These are phyloP conservation scores for Arxiozyma bovina DNA, from an alignment of 1,139 yeast genomes.

Conservation along the genomic window DNA sequence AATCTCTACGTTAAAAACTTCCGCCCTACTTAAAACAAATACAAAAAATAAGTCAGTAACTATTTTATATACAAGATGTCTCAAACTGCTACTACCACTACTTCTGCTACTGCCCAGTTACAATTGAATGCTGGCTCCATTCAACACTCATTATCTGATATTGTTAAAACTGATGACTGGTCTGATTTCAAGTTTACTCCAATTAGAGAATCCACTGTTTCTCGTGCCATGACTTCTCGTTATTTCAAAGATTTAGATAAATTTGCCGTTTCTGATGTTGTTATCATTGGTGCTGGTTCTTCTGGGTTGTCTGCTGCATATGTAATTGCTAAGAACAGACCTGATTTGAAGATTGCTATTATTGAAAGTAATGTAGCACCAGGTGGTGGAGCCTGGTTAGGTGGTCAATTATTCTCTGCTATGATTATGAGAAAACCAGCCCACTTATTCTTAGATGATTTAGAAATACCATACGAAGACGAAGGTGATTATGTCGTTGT, in stretches of 20 bases:
- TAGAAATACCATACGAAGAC: slow-evolving; percentile 62
- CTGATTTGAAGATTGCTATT: slow-evolving; percentile 67
- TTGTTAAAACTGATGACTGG: slow-evolving; percentile 44
- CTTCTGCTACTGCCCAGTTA: slow-evolving; percentile 15
- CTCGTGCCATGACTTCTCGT: slow-evolving; percentile 76
- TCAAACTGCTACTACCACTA: too few species aligned
- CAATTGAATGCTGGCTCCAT: slow-evolving; percentile 18
- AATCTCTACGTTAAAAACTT: too few species aligned
- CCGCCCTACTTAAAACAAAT: too few species aligned
- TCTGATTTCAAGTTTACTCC: slow-evolving; percentile 60
- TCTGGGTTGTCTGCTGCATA: slow-evolving; percentile 73
- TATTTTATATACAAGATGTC: too few species aligned
- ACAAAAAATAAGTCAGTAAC: too few species aligned
- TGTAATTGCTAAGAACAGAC: slow-evolving; percentile 62
- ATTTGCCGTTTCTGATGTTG: slow-evolving; percentile 67
- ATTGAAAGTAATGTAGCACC: slow-evolving; percentile 68
- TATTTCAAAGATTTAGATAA: slow-evolving; percentile 68
- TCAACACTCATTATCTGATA: slow-evolving; percentile 33
- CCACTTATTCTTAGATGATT: slow-evolving; percentile 53
- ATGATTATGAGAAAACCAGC: slow-evolving; percentile 79
- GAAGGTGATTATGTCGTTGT: slow-evolving; percentile 77
- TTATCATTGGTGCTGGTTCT: slow-evolving; percentile 72
- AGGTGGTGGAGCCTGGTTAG: slow-evolving; percentile 78
- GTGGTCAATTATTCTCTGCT: slow-evolving; percentile 73
- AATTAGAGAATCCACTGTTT: slow-evolving; percentile 68